These are phyloP conservation scores for Polyporus tsugae DNA, from an alignment of 1,284 basidiomycete genomes.

Conservation along the genomic window DNA sequence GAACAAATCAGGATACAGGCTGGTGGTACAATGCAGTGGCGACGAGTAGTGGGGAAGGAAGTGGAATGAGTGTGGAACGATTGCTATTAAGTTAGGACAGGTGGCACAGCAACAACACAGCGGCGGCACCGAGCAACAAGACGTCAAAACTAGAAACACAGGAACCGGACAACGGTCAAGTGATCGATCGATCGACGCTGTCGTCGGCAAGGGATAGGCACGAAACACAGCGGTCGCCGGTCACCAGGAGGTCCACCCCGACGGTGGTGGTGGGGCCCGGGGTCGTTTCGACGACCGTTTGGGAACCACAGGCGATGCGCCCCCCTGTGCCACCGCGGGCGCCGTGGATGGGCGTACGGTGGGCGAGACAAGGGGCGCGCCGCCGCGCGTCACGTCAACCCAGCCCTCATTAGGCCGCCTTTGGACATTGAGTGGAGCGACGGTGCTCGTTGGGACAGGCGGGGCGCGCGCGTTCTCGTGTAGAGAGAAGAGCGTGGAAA, in stretches of 20 bases:
- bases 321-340: neutral
- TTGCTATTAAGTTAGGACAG: neutral
- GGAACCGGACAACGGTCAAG: neutral
- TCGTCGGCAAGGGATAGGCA: neutral
- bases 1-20: neutral
- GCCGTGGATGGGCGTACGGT: neutral
- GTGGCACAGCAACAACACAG: neutral
- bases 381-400: constrained; percentile 18
- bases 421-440: constrained; percentile 25
- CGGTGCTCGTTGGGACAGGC: constrained; percentile 4
- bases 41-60: neutral
- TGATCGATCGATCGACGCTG: constrained; percentile 3
- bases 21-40: constrained; percentile 9
- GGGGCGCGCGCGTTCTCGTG: constrained; percentile 4
- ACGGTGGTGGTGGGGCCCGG: constrained; percentile 8
- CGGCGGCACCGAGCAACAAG: constrained; percentile 3
- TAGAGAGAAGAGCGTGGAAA: constrained; percentile 25
- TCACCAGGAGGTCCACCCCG: constrained; percentile 7
- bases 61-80: neutral
- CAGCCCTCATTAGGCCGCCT: constrained; percentile 16
- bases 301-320: constrained; percentile 16
- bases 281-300: constrained; percentile 27
- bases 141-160: neutral
- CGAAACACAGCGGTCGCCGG: neutral
- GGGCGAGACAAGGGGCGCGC: constrained; percentile 6